Percentiles rank a stretch among this genome's conserved stretches.
Evolutionary conservation across 805 yeast species (phyloP).

Genomic region (Kregervanrija fluxuum): DNA sequence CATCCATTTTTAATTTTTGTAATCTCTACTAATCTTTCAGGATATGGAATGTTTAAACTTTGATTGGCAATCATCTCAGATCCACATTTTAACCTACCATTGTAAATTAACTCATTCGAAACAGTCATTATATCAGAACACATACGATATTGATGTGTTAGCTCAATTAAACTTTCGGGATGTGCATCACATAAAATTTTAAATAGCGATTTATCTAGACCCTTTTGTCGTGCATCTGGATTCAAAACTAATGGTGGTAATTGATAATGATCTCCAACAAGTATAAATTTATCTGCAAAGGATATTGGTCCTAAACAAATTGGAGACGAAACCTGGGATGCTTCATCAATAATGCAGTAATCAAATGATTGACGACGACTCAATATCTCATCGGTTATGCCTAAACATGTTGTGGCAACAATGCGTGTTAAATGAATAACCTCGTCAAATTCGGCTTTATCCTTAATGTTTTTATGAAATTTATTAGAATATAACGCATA

Average conservation of each 20-base stretch:
- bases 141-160: slow-evolving; percentile 88
- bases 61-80: slow-evolving; percentile 54
- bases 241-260: slow-evolving; percentile 80
- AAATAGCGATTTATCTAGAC: slow-evolving; percentile 72
- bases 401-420: slow-evolving; percentile 86
- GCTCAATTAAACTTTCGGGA: slow-evolving; percentile 69
- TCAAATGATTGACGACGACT: slow-evolving; percentile 56
- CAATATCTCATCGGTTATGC: slow-evolving; percentile 60
- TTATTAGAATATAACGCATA: slow-evolving; percentile 41
- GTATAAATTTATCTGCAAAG: slow-evolving; percentile 67
- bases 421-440: slow-evolving; percentile 53
- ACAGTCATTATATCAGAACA: slow-evolving; percentile 79
- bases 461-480: slow-evolving; percentile 18
- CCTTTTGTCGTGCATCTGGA: slow-evolving; percentile 55
- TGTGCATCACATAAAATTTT: slow-evolving; percentile 61
- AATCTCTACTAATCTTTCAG: slow-evolving; percentile 18
- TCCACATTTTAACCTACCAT: slow-evolving; percentile 74
- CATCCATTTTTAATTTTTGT: slow-evolving; percentile 47
- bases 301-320: slow-evolving; percentile 82
- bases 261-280: slow-evolving; percentile 97
- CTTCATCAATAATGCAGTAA: slow-evolving; percentile 93
- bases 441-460: slow-evolving; percentile 38
- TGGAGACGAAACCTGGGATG: slow-evolving; percentile 92
- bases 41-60: slow-evolving; percentile 40
- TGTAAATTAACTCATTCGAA: slow-evolving; percentile 73